Percentiles rank a stretch among this genome's conserved stretches.
phyloP scores from a whole-genome alignment of 139 green algal genomes.

The Axilococcus clingmanii region DNA sequence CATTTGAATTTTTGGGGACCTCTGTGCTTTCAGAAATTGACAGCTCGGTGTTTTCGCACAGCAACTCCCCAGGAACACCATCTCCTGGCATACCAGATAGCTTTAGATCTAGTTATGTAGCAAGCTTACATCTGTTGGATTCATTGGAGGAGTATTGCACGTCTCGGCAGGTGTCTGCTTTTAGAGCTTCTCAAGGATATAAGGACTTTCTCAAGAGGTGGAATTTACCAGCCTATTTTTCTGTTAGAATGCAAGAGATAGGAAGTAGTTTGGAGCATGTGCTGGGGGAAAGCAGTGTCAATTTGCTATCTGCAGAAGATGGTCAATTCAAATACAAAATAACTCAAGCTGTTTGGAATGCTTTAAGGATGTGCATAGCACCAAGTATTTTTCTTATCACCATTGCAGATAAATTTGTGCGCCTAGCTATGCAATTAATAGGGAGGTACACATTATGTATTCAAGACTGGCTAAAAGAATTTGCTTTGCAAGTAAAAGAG shows the following conservation, averaged over 20 bases:
- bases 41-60: conserved; percentile 31
- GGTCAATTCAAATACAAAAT: not conserved
- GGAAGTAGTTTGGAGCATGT: conserved; percentile 34
- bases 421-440: conserved; percentile 69
- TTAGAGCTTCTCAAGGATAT: conserved; percentile 46
- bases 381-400: conserved; percentile 56
- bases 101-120: conserved; percentile 79
- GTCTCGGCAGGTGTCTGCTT: conserved; percentile 25
- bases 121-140: conserved; percentile 47
- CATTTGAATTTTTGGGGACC: conserved; percentile 69
- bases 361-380: conserved; percentile 6
- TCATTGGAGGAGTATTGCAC: conserved; percentile 22
- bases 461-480: not conserved
- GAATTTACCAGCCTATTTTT: conserved; percentile 92
- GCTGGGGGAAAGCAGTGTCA: conserved; percentile 8
- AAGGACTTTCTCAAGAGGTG: conserved; percentile 62
- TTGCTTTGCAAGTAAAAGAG: not conserved
- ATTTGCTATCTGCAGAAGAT: not conserved
- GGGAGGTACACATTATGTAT: conserved; percentile 64
- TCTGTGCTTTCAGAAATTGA: conserved; percentile 72
- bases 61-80: conserved; percentile 56
- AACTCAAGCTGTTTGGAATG: conserved; percentile 9
- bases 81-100: conserved; percentile 64
- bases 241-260: conserved; percentile 70
- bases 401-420: conserved; percentile 72